Evolutionary conservation across 805 yeast genomes (phyloP).

Genomic region (Yarrowia bubula): DNA sequence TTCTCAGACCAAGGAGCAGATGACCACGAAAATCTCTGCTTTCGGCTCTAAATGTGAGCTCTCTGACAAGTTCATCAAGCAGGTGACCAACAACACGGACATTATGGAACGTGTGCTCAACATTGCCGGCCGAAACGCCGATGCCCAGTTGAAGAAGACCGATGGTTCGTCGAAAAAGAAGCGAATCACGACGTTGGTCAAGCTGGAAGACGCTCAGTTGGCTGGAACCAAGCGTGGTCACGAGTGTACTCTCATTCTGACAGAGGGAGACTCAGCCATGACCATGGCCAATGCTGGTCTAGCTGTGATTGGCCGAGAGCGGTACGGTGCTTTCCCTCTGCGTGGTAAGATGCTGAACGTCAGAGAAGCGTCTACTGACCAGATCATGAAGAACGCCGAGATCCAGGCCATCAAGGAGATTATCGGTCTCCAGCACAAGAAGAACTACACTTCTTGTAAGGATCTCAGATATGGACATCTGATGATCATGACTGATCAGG

Average conservation of each 20-base stretch:
- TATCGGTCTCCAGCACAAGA: conserved; percentile 92
- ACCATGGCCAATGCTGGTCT: conserved; percentile 90
- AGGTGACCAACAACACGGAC: conserved; percentile 66
- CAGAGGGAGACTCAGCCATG: conserved; percentile 97
- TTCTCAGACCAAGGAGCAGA: conserved; percentile 94
- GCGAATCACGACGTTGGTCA: conserved; percentile 84
- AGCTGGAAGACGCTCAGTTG: conserved; percentile 90
- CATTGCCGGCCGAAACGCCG: conserved; percentile 85
- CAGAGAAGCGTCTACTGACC: conserved; percentile 96
- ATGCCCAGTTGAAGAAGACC: conserved; percentile 77
- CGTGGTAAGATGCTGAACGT: conserved; percentile 95
- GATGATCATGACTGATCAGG: conserved; percentile 99
- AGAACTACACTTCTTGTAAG: conserved; percentile 67
- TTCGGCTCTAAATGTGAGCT: conserved; percentile 85
- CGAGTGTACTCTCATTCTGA: conserved; percentile 86
- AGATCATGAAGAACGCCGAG: conserved; percentile 86
- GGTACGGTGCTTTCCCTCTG: conserved; percentile 91
- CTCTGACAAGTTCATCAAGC: conserved; percentile 71
- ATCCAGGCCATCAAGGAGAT: conserved; percentile 94
- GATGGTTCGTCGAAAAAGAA: conserved; percentile 74
- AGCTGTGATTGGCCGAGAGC: conserved; percentile 92
- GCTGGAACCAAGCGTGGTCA: conserved; percentile 94
- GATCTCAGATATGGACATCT: conserved; percentile 90
- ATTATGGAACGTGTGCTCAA: conserved; percentile 65
- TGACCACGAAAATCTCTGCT: conserved; percentile 82